phyloP scores from a whole-genome alignment of 2,329 filamentous ascomycete species.

The Colletotrichum horii region DNA sequence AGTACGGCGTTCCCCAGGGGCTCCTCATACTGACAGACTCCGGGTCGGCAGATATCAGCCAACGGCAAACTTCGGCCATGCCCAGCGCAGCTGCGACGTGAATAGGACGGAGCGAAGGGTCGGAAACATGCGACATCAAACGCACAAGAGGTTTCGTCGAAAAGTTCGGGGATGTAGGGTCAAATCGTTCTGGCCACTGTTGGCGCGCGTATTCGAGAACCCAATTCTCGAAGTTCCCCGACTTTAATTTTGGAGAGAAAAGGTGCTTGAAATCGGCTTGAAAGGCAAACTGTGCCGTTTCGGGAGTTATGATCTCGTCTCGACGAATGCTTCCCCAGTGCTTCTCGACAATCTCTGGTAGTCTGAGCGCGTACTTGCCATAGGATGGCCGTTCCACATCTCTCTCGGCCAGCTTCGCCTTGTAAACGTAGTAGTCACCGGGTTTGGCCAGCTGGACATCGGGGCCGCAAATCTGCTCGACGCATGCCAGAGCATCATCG shows the following conservation, averaged over 20 bases:
- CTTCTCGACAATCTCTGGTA: constrained; percentile 29
- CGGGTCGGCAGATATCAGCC: constrained; percentile 8
- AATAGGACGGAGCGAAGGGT: constrained; percentile 31
- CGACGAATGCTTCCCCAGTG: constrained; percentile 29
- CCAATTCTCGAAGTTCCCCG: constrained; percentile 41
- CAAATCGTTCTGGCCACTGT: constrained; percentile 29
- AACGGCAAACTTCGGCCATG: constrained; percentile 31
- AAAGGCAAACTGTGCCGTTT: constrained; percentile 6
- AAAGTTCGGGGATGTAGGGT: constrained; percentile 19
- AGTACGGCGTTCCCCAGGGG: constrained; percentile 34
- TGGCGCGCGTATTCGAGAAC: constrained; percentile 36
- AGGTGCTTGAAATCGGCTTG: constrained; percentile 29
- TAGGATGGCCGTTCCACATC: background rate
- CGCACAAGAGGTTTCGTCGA: constrained; percentile 28
- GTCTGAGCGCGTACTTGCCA: background rate
- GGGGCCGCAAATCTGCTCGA: background rate
- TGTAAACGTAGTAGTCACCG: background rate
- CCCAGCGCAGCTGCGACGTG: constrained; percentile 40
- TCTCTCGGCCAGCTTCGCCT: background rate
- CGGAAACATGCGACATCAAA: constrained; percentile 33
- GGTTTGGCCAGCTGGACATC: background rate
- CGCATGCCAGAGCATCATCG: background rate
- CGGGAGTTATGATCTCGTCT: rapidly evolving
- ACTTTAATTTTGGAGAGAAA: constrained; percentile 27
- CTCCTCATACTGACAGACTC: constrained; percentile 25